phyloP scores from a whole-genome alignment of 768 basidiomycete species.

The Rhizopogon vinicolor region DNA sequence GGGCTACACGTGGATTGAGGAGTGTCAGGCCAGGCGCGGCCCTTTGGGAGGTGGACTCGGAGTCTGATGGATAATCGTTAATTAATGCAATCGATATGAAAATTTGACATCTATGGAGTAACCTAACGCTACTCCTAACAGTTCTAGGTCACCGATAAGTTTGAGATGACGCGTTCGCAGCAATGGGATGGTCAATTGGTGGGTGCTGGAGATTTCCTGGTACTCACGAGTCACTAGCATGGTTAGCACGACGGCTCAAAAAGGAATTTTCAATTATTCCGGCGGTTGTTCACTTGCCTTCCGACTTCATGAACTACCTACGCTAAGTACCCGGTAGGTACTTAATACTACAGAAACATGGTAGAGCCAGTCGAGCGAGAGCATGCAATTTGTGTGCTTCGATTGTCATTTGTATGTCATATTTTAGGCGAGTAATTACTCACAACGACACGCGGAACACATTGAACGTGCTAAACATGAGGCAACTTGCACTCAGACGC shows the following conservation, averaged over 20 bases:
- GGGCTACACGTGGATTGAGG: neutral
- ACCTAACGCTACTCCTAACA: neutral
- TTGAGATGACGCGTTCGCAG: neutral
- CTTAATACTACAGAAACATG: too few relatives aligned
- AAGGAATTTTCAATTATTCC: too few relatives aligned
- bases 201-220: too few relatives aligned
- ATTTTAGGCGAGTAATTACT: conserved; percentile 23
- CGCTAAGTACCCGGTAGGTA: too few relatives aligned
- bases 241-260: too few relatives aligned
- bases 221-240: too few relatives aligned
- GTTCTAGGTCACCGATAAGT: neutral
- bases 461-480: conserved; percentile 28
- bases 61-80: neutral
- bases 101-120: neutral
- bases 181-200: too few relatives aligned
- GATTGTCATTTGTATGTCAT: neutral
- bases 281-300: too few relatives aligned
- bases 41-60: neutral
- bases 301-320: too few relatives aligned
- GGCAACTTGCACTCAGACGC: conserved; percentile 15
- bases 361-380: too few relatives aligned
- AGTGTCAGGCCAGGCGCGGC: neutral
- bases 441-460: conserved; percentile 18
- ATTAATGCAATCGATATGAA: neutral
- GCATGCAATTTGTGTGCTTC: too few relatives aligned